Base-by-base conservation (phyloP, 768 basidiomycete genomes). In the Leccinum ochraceum region DNA sequence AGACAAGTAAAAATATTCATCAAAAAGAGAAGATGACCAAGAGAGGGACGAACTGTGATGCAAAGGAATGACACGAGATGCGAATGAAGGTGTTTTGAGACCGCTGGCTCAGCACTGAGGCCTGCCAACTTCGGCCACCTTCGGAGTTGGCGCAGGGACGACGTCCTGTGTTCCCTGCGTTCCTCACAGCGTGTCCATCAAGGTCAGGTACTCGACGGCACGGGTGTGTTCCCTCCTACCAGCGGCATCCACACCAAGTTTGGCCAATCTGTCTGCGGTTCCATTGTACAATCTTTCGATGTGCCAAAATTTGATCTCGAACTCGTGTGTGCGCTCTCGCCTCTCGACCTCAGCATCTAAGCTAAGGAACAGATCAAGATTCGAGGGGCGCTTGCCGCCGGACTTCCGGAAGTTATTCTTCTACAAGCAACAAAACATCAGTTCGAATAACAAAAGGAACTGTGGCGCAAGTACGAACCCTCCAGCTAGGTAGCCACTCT, bases 181-280 rank as follows among this genome's bases (percentile, higher is more conserved):
- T 42, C 39, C 39, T 42, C 11, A 42, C 17, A 42, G 17, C 17
- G 9, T 11, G 39, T 42, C 7, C 39, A 42, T 42, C 39, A 42
- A 42, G 17, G 17, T 42, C 39, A 42, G 9, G 39, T n/a, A 42
- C 39, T 42, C 17, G 39, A 42, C 39, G 17, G 17, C 39, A n/a
- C 39, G 17, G 39, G 17, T n/a, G 17, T 8, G 9, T 42, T n/a
- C 17, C 39, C 8, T 8, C 39, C 39, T n/a, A 42, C 6, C 17
- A 42, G 39, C 39, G 17, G 17, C 17, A 42, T 42, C 39, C 17
- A 9, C 39, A 42, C 17, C 39, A 17, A n/a, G 8, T 17, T 65
- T 74, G 0, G 72, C 71, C 1, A 71, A 56, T 20, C 20, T 37
- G 48, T 74, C 73, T 4, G 70, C 70, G 16, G 70, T 54, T 7